Base-by-base conservation (phyloP, 108 stramenopile genomes). In the Thalassiosira profunda region DNA sequence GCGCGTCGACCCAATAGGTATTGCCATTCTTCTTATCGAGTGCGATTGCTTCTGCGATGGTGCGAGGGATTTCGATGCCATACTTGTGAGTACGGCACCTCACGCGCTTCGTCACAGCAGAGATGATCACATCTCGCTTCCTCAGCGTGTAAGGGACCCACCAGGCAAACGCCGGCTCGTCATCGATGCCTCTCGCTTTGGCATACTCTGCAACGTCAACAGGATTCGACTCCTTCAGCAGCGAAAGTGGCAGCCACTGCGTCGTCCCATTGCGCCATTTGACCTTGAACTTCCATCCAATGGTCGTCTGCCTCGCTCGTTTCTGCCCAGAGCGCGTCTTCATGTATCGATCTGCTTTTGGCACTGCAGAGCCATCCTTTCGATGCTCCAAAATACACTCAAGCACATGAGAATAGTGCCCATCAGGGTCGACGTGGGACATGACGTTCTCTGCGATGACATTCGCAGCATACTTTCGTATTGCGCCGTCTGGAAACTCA, bases 161-260 rank as follows among this genome's bases (percentile, higher is more conserved):
- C 86, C 86, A 86, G 0, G 8, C 24, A 31, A 86, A 86, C 8
- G 79, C 85, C 15, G 79, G 70, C 36, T 83, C 79, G 10, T 65
- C n/a, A 9, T 29, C 34, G 20, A 86, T 51, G 1, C 42, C 38
- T 5, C 48, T 34, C 1, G 58, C 66, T 18, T 36, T 20, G 0
- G 79, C 87, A 81, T 81, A 88, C 31, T 88, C 82, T 1, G 87
- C 82, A 0, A 84, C 54, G 5, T 87, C 69, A 3, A 84, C 72
- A 12, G 86, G 83, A 43, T 71, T 59, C 10, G 75, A 77, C 34
- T 85, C 87, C 68, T 89, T 89, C 17, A 85, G 26, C 8, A 43
- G 36, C 10, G 45, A 35, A 15, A 89, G 54, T 15, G 46, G 26
- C 3, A 61, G 53, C 83, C 82, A 84, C 5, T 43, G n/a, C 10